A percentile compares a stretch with the other conserved stretches of the same genome.
Conservation (phyloP, 1,139 yeast species). For the Candida sanyaensis region DNA sequence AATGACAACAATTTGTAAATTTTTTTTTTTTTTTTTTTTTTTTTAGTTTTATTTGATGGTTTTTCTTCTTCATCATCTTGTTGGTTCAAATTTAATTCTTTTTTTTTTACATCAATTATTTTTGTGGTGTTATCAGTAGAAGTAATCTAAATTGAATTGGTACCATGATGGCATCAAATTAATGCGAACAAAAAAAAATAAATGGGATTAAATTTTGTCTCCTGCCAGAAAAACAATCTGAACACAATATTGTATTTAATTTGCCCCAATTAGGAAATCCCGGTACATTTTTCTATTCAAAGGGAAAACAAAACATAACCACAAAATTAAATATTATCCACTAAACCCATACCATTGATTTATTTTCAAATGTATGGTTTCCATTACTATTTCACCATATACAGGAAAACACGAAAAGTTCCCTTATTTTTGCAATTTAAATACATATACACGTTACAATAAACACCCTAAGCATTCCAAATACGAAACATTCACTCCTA, state of each 20-base stretch:
- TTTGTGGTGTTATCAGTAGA: too few species aligned
- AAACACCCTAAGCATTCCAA: neutral
- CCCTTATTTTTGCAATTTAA: too few species aligned
- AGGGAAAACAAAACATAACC: neutral
- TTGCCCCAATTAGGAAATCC: slow-evolving; percentile 4
- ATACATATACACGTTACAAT: neutral
- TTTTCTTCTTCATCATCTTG: too few species aligned
- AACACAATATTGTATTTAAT: slow-evolving; percentile 2
- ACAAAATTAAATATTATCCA: neutral
- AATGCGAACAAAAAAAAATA: neutral
- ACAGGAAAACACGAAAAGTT: neutral
- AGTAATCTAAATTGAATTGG: too few species aligned
- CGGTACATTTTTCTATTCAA: neutral
- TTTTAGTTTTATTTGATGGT: too few species aligned
- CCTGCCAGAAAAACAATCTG: neutral
- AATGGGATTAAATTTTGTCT: neutral
- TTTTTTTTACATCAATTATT: too few species aligned
- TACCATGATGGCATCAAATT: too few species aligned
- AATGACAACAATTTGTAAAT: too few species aligned
- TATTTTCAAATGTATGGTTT: too few species aligned
- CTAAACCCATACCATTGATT: neutral
- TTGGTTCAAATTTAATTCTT: too few species aligned
- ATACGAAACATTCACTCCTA: neutral
- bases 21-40: too few species aligned
- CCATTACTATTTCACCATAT: too few species aligned